phyloP scores from a whole-genome alignment of 257 asterid species.

The Scutellaria minor region DNA sequence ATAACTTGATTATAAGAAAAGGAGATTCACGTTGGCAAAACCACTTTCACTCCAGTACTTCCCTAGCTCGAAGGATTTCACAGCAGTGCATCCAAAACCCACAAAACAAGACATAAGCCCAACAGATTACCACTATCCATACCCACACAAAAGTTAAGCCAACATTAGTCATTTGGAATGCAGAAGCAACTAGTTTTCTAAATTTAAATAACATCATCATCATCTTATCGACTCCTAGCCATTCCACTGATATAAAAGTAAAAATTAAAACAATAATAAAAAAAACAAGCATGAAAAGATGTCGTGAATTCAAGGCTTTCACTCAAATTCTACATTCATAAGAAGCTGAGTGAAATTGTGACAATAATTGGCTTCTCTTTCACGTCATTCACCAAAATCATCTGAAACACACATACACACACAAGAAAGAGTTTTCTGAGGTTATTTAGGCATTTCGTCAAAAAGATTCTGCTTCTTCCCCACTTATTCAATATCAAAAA shows the following conservation, averaged over 20 bases:
- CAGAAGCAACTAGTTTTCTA: conserved; percentile 10
- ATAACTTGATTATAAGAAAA: conserved; percentile 1
- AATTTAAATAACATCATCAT: neutral
- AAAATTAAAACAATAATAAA: neutral
- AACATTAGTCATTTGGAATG: neutral
- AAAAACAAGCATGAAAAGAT: neutral
- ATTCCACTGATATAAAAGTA: conserved; percentile 4
- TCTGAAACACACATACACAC: neutral
- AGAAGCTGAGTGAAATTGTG: neutral
- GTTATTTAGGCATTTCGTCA: neutral
- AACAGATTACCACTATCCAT: neutral
- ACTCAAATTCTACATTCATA: conserved; percentile 8
- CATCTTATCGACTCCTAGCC: neutral
- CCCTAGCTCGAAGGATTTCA: neutral
- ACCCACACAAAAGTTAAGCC: conserved; percentile 9
- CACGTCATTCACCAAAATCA: conserved; percentile 13
- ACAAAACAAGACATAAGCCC: conserved; percentile 1
- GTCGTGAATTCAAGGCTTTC: neutral
- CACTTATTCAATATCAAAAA: conserved; percentile 8
- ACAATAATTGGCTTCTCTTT: conserved; percentile 5
- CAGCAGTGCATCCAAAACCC: conserved; percentile 13
- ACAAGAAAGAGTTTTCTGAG: neutral
- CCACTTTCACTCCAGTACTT: conserved; percentile 7
- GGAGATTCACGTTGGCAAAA: neutral
- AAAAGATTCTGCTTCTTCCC: conserved; percentile 6